phyloP scores from a whole-genome alignment of 768 basidiomycete species.

The Tubosaeta sp. region DNA sequence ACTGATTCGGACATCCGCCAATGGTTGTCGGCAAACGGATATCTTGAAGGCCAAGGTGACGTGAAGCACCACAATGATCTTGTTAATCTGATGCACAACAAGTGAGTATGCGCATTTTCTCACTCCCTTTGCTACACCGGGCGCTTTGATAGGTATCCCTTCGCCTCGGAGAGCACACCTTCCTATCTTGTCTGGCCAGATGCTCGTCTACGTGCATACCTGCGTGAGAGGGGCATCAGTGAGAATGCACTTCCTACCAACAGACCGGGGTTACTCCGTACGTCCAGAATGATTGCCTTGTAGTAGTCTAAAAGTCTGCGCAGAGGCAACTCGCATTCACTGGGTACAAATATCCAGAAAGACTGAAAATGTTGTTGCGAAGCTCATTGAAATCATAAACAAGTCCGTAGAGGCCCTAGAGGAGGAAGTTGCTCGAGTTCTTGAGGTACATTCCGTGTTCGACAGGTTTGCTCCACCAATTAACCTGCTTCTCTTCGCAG shows the following conservation, averaged over 20 bases:
- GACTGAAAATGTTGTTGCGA: slow-evolving; percentile 53
- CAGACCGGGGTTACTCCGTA: slow-evolving; percentile 79
- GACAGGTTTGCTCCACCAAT: not conserved
- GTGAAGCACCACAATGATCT: slow-evolving; percentile 71
- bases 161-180: slow-evolving; percentile 41
- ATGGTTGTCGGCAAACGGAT: slow-evolving; percentile 74
- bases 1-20: slow-evolving; percentile 63
- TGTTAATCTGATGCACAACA: slow-evolving; percentile 64
- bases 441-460: slow-evolving; percentile 24
- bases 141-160: slow-evolving; percentile 45
- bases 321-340: slow-evolving; percentile 75
- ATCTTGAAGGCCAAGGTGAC: slow-evolving; percentile 47
- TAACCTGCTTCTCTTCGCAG: slow-evolving; percentile 6
- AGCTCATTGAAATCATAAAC: slow-evolving; percentile 63
- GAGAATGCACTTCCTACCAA: slow-evolving; percentile 62
- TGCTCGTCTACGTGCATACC: slow-evolving; percentile 84
- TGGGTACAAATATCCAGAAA: slow-evolving; percentile 64
- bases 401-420: slow-evolving; percentile 70
- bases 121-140: not conserved
- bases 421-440: slow-evolving; percentile 58
- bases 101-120: slow-evolving; percentile 39
- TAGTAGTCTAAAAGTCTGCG: not conserved
- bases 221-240: slow-evolving; percentile 69
- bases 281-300: not conserved
- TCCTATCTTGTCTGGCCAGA: slow-evolving; percentile 90